Evolutionary conservation across 2,329 filamentous ascomycete genomes (phyloP), one percentile per base, ranked within the genome.

Genomic region (Mycocentrospora acerina): DNA sequence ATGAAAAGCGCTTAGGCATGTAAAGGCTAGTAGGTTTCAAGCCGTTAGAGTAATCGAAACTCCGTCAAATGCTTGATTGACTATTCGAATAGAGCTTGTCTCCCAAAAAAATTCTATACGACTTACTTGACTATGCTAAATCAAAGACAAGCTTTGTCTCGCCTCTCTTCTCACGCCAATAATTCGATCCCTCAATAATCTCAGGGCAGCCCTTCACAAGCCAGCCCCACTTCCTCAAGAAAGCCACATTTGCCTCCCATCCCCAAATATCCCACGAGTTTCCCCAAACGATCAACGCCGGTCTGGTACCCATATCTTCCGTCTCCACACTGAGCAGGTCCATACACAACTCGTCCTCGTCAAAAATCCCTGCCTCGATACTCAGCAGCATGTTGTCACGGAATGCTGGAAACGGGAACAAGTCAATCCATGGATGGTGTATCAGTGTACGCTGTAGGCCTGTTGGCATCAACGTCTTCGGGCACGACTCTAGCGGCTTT

Each of bases 241-340:
- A 77, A 0, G 42, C 38, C 15, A 67, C 63, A 0, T 66, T 75
- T 2, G 71, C 60, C 46, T 78, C 75, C 75, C 75, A 78, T 7
- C 66, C 69, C 0, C 42, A 36, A 1, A 60, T 40, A 17, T 75
- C 64, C 60, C 67, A 71, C 0, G 73, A 60, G 10, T 75, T 70
- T 1, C 71, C 70, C 75, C 74, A 77, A 2, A 76, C 70, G 18
- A 77, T 59, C 3, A 77, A 25, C 1, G 60, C 65, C 13, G 64
- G 55, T 33, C 48, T 51, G 14, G 53, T 32, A 12, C 32, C 19
- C n/a, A 24, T 29, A 28, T 29, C 19, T 14, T 34, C 17, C 19
- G 33, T 31, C 3, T 47, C 37, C 1, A 40, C 31, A 12, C 39
- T 37, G 5, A 47, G 47, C 13, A 65, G 26, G 13, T 47, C 37